Evolutionary conservation across 495 filamentous ascomycete genomes (phyloP).

Genomic region (Margaritispora aquatica): DNA sequence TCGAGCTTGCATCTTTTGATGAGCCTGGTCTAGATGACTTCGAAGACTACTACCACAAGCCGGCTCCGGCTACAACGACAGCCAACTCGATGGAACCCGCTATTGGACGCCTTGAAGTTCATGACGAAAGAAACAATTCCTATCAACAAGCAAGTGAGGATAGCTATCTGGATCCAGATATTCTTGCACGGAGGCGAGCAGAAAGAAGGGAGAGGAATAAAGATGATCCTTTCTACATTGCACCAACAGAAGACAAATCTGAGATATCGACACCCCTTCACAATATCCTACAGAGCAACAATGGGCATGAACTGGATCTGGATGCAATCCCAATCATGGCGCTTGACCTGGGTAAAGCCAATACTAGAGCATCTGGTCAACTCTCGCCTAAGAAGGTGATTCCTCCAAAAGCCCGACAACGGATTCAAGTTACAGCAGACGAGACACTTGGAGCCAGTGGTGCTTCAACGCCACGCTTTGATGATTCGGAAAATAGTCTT

Average conservation of each 20-base stretch:
- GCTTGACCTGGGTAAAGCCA: conserved; percentile 58
- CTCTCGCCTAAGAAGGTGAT: conserved; percentile 19
- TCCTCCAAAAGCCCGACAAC: conserved; percentile 13
- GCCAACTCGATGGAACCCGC: conserved; percentile 43
- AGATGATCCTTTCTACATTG: conserved; percentile 96
- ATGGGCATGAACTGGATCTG: conserved; percentile 74
- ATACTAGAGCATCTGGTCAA: conserved; percentile 20
- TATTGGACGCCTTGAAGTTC: conserved; percentile 39
- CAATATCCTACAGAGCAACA: conserved; percentile 59
- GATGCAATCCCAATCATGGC: conserved; percentile 95
- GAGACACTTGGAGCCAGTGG: conserved; percentile 24
- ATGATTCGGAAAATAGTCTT: conserved; percentile 31
- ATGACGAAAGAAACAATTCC: conserved; percentile 40
- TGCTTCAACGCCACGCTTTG: conserved; percentile 27
- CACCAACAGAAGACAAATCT: conserved; percentile 40
- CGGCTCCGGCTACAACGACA: conserved; percentile 19
- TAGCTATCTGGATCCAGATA: conserved; percentile 56
- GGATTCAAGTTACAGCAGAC: conserved; percentile 32
- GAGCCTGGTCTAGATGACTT: conserved; percentile 56
- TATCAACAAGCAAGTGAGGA: conserved; percentile 58
- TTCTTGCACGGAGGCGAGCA: conserved; percentile 52
- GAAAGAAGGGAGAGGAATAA: conserved; percentile 73
- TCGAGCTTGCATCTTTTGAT: conserved; percentile 46
- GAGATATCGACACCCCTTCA: conserved; percentile 63
- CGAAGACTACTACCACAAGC: conserved; percentile 65